These are phyloP conservation scores for Cyclostephanos tholiformis DNA, from an alignment of 108 stramenopile genomes.

Conservation along the genomic window DNA sequence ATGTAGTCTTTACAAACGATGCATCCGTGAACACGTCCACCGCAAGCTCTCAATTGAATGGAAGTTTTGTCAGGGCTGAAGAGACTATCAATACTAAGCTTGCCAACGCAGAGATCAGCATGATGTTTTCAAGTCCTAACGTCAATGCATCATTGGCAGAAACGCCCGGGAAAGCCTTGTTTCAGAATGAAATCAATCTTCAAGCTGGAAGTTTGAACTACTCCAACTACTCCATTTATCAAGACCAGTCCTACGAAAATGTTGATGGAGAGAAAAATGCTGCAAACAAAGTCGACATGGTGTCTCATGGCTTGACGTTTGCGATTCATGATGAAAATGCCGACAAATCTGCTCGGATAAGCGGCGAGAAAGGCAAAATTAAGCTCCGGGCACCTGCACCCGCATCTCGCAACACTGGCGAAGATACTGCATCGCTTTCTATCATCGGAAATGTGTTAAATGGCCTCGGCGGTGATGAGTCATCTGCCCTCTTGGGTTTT, in stretches of 20 bases:
- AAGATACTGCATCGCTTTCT: slow-evolving; percentile 63
- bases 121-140: slow-evolving; percentile 89
- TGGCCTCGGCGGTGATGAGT: slow-evolving; percentile 20
- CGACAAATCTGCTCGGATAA: neutral
- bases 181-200: too few relatives aligned
- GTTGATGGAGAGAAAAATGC: neutral
- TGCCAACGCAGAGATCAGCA: slow-evolving; percentile 78
- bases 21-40: slow-evolving; percentile 55
- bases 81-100: slow-evolving; percentile 86
- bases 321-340: slow-evolving; percentile 14
- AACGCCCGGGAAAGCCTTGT: slow-evolving; percentile 2
- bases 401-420: slow-evolving; percentile 21
- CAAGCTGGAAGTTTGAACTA: neutral
- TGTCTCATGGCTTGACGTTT: slow-evolving; percentile 8
- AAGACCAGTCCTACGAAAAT: slow-evolving; percentile 29
- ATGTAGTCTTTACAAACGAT: slow-evolving; percentile 41
- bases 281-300: neutral
- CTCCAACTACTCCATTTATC: slow-evolving; percentile 29
- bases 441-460: slow-evolving; percentile 53
- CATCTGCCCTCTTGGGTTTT: neutral
- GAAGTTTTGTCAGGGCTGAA: slow-evolving; percentile 49
- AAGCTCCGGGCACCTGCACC: neutral
- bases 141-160: slow-evolving; percentile 32
- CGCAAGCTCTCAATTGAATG: slow-evolving; percentile 72
- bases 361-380: too few relatives aligned